These are phyloP conservation scores for Kwoniella shandongensis DNA, from an alignment of 768 basidiomycete genomes.

Conservation along the genomic window DNA sequence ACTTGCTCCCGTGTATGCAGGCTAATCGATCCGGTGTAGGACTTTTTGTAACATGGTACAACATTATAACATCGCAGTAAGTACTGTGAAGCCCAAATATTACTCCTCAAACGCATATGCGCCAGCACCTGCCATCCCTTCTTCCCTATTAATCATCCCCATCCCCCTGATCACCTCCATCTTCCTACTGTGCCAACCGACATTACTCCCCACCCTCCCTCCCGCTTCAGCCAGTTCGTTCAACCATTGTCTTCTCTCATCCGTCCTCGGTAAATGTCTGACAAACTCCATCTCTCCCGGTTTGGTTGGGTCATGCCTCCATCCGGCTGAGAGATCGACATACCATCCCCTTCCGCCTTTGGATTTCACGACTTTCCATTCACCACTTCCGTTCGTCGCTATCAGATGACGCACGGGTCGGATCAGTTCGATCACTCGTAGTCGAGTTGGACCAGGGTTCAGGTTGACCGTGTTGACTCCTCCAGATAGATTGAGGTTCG, in stretches of 20 bases:
- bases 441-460: slow-evolving; percentile 61
- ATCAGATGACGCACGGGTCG: slow-evolving; percentile 64
- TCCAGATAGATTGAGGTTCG: slow-evolving; percentile 53
- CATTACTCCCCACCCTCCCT: slow-evolving; percentile 83
- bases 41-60: no score
- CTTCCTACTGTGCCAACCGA: slow-evolving; percentile 95
- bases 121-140: slow-evolving; percentile 89
- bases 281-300: slow-evolving; percentile 25
- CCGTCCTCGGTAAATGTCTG: slow-evolving; percentile 55
- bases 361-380: slow-evolving; percentile 86
- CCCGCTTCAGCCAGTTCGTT: slow-evolving; percentile 73
- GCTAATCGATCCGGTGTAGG: no score
- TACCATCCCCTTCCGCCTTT: slow-evolving; percentile 96
- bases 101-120: slow-evolving; percentile 92
- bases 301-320: slow-evolving; percentile 54
- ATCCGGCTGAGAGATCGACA: slow-evolving; percentile 81
- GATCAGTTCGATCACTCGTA: slow-evolving; percentile 85
- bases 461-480: slow-evolving; percentile 25
- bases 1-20: no score
- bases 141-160: slow-evolving; percentile 87
- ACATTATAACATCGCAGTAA: no score
- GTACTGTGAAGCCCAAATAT: slow-evolving; percentile 32
- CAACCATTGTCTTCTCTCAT: slow-evolving; percentile 72
- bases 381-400: slow-evolving; percentile 64
- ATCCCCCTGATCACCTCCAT: slow-evolving; percentile 93